Conservation (phyloP, 1,284 basidiomycete genomes). For the Hymenochaete sp. region DNA sequence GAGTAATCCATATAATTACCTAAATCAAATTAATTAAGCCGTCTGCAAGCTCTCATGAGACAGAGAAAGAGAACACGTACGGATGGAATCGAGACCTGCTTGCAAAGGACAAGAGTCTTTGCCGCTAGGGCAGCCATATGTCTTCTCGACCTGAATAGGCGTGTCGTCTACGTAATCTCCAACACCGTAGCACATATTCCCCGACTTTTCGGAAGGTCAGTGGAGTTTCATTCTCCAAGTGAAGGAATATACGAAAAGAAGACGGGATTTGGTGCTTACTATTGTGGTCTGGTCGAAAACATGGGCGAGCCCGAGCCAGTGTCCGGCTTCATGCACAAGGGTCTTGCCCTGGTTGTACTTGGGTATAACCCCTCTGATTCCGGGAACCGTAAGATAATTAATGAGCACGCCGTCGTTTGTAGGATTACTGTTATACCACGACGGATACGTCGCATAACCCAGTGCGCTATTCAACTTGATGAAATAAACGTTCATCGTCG, state of each 20-base stretch:
- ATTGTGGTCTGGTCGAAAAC: background rate
- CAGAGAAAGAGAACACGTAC: background rate
- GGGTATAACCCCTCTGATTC: background rate
- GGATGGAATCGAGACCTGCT: background rate
- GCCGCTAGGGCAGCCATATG: background rate
- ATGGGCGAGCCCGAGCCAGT: slow-evolving; percentile 1
- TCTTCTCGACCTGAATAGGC: background rate
- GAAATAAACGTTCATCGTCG: background rate
- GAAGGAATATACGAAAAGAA: background rate
- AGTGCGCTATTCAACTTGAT: background rate
- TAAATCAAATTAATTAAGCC: background rate
- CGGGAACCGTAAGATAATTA: background rate
- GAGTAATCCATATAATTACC: background rate
- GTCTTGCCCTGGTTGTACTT: background rate
- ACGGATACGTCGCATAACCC: background rate
- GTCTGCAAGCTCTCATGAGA: background rate
- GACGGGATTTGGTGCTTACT: background rate
- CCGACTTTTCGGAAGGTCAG: background rate
- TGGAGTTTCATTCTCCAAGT: background rate
- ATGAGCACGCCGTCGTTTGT: slow-evolving; percentile 1
- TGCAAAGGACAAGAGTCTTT: background rate
- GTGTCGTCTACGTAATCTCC: background rate
- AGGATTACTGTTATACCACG: background rate
- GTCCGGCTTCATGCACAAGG: slow-evolving; percentile 2
- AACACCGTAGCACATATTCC: background rate